These are phyloP conservation scores for Neoboletus brunneissimus DNA, from an alignment of 768 basidiomycete genomes.

Conservation along the genomic window DNA sequence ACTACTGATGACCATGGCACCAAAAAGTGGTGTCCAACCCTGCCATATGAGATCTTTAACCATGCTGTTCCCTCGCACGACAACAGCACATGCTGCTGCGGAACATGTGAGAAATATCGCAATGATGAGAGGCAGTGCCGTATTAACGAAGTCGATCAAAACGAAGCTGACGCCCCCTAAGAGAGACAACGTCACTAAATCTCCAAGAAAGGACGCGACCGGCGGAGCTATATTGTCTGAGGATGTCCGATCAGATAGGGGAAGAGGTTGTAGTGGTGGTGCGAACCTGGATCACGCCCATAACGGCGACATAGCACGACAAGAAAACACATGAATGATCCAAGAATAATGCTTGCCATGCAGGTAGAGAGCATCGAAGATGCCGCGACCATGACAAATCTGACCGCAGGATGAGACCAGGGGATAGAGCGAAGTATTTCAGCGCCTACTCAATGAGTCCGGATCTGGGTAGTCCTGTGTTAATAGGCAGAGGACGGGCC, in stretches of 20 bases:
- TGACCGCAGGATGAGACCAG: slow-evolving; percentile 31
- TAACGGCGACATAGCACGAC: slow-evolving; percentile 74
- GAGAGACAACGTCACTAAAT: slow-evolving; percentile 85
- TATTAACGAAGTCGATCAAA: slow-evolving; percentile 65
- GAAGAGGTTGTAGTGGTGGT: background rate
- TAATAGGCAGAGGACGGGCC: slow-evolving; percentile 23
- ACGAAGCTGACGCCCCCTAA: slow-evolving; percentile 70
- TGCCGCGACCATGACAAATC: slow-evolving; percentile 73
- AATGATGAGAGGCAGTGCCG: slow-evolving; percentile 59
- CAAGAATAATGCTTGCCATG: slow-evolving; percentile 73
- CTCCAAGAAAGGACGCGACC: slow-evolving; percentile 88
- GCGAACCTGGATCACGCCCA: slow-evolving; percentile 79
- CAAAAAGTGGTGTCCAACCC: slow-evolving; percentile 89
- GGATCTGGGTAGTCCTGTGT: slow-evolving; percentile 33
- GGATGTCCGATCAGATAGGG: background rate
- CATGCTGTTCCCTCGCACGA: slow-evolving; percentile 63
- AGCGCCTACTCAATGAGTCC: slow-evolving; percentile 39
- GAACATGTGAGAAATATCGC: slow-evolving; percentile 48
- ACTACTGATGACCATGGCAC: slow-evolving; percentile 85
- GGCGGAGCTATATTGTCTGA: slow-evolving; percentile 95
- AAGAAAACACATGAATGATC: slow-evolving; percentile 88
- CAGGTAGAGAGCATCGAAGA: slow-evolving; percentile 81
- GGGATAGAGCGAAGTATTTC: background rate
- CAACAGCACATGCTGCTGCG: slow-evolving; percentile 48
- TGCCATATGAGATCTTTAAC: slow-evolving; percentile 71